These are phyloP conservation scores for Dicorynia guianensis DNA, from an alignment of 306 rosid genomes.

Conservation along the genomic window DNA sequence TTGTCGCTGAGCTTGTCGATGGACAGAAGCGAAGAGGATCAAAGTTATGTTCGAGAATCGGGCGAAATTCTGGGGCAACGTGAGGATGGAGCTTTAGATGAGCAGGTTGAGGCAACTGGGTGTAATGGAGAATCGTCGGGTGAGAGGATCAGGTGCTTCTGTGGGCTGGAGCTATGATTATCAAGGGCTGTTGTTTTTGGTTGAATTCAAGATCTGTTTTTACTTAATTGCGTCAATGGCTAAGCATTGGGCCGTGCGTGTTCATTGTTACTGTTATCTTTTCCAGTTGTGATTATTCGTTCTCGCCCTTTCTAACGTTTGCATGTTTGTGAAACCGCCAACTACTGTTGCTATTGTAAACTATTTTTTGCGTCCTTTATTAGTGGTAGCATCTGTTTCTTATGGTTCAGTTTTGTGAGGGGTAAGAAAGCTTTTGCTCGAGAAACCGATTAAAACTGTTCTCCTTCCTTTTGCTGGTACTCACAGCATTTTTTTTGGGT, in stretches of 20 bases:
- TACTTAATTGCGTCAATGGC: too few relatives aligned
- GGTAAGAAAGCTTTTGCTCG: neutral
- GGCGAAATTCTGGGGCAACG: slow-evolving; percentile 51
- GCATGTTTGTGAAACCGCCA: neutral
- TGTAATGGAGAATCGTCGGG: slow-evolving; percentile 44
- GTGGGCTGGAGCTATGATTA: slow-evolving; percentile 91
- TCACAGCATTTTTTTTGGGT: neutral
- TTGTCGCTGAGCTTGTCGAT: slow-evolving; percentile 80
- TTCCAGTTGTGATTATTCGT: too few relatives aligned
- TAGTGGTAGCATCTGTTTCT: neutral
- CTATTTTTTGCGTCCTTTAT: neutral
- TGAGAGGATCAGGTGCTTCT: slow-evolving; percentile 68
- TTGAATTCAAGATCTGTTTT: slow-evolving; percentile 87
- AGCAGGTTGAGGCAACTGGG: slow-evolving; percentile 40
- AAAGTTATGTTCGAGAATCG: slow-evolving; percentile 57
- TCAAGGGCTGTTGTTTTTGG: too few relatives aligned
- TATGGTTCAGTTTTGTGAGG: neutral
- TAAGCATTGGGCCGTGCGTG: too few relatives aligned
- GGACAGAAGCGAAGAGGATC: slow-evolving; percentile 53
- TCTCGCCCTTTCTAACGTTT: too few relatives aligned
- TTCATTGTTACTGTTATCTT: too few relatives aligned
- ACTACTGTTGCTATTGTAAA: too few relatives aligned
- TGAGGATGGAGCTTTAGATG: slow-evolving; percentile 43
- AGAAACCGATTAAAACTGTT: slow-evolving; percentile 10
- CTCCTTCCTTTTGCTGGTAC: too few relatives aligned